Conservation (phyloP, 2,329 filamentous ascomycete species). For the Colletotrichum sp. region DNA sequence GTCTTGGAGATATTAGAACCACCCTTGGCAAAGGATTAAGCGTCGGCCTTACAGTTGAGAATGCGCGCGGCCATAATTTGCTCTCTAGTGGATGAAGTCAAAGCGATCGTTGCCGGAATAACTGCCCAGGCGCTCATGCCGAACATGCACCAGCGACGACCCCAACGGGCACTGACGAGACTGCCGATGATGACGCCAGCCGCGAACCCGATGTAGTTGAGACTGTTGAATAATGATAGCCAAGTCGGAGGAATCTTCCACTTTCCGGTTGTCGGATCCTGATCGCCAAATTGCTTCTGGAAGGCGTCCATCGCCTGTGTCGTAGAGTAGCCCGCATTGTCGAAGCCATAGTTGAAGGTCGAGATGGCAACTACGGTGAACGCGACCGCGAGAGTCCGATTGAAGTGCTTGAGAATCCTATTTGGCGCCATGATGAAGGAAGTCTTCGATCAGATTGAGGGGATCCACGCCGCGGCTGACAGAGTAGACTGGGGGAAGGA, state of each 20-base stretch:
- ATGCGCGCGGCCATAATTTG: conserved; percentile 41
- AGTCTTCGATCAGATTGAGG: not conserved
- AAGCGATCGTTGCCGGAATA: conserved; percentile 32
- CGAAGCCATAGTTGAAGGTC: conserved; percentile 45
- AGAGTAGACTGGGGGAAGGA: not conserved
- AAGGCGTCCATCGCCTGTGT: conserved; percentile 44
- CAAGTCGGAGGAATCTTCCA: conserved; percentile 30
- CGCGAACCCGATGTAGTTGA: conserved; percentile 37
- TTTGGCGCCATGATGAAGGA: not conserved
- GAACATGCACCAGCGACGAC: conserved; percentile 40
- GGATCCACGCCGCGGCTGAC: not conserved
- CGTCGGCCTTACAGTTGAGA: conserved; percentile 30
- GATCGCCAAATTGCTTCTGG: conserved; percentile 35
- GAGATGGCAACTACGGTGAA: conserved; percentile 35
- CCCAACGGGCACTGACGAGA: conserved; percentile 32
- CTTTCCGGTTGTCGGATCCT: conserved; percentile 23
- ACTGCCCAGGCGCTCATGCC: conserved; percentile 41
- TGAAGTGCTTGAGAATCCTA: conserved; percentile 11
- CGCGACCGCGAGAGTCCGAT: conserved; percentile 19
- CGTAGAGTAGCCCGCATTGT: conserved; percentile 35
- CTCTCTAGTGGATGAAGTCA: conserved; percentile 32
- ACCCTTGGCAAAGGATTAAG: not conserved
- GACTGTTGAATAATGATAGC: conserved; percentile 40
- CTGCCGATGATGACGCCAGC: conserved; percentile 29
- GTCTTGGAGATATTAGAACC: conserved; percentile 16